A percentile compares a stretch with the other conserved stretches of the same genome.
phyloP scores from a whole-genome alignment of 2,329 filamentous ascomycete species.

The Xylariaceae sp. region DNA sequence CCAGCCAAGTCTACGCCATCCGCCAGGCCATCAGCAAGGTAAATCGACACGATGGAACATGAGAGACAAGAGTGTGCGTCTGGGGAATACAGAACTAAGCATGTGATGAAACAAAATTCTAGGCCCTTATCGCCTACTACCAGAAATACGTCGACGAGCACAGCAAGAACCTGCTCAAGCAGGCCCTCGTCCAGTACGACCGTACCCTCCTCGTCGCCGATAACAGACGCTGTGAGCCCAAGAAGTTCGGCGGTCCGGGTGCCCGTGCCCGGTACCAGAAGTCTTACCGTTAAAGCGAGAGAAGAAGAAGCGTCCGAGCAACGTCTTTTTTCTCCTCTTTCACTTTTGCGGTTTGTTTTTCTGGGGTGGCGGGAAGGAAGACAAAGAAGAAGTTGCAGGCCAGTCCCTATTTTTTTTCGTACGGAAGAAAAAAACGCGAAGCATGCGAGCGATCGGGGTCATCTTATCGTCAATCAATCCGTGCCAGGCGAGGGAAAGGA shows the following conservation, averaged over 20 bases:
- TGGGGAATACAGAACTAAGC: background rate
- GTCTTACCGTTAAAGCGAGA: constrained; percentile 90
- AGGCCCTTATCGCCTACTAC: constrained; percentile 85
- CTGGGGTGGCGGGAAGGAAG: constrained; percentile 10
- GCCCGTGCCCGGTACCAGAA: constrained; percentile 97
- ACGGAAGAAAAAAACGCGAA: constrained; percentile 32
- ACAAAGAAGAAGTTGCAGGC: constrained; percentile 19
- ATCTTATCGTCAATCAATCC: constrained; percentile 6
- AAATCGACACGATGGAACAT: constrained; percentile 2
- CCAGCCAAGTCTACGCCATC: constrained; percentile 74
- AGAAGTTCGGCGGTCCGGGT: constrained; percentile 94
- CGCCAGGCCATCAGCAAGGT: constrained; percentile 89
- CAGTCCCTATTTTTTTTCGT: constrained; percentile 27
- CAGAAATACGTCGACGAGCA: constrained; percentile 99
- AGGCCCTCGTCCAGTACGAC: constrained; percentile 92
- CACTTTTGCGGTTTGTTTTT: constrained; percentile 19
- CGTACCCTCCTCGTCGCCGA: constrained; percentile 96
- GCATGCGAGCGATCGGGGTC: constrained; percentile 16
- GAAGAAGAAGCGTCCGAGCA: constrained; percentile 2
- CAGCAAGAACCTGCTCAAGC: constrained; percentile 99
- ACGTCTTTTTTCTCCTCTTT: constrained; percentile 12
- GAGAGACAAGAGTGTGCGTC: background rate
- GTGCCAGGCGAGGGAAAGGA: constrained; percentile 12
- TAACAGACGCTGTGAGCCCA: constrained; percentile 98
- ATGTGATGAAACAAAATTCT: constrained; percentile 1